These are phyloP conservation scores for Pseudogymnoascus sp. DNA, from an alignment of 2,329 filamentous ascomycete species.

Conservation along the genomic window DNA sequence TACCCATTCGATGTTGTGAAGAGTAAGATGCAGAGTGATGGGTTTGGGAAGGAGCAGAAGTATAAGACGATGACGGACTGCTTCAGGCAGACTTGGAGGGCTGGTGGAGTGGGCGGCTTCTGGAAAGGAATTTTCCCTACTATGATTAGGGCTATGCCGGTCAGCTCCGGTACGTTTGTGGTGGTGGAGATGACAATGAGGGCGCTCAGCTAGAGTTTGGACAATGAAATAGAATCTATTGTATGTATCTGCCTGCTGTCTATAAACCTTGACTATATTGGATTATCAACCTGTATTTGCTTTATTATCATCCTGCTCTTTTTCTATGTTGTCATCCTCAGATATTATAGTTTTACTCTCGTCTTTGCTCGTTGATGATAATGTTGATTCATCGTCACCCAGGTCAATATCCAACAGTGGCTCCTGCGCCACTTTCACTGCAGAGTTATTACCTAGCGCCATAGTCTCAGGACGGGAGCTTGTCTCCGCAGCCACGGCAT, in stretches of 20 bases:
- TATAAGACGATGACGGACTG: constrained; percentile 83
- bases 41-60: constrained; percentile 63
- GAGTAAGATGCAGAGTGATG: constrained; percentile 99
- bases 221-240: background rate
- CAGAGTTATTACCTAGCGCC: background rate
- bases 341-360: background rate
- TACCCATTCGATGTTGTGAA: constrained; percentile 98
- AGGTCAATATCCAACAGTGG: background rate
- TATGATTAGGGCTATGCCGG: constrained; percentile 88
- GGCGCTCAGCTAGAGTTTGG: constrained; percentile 27
- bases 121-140: constrained; percentile 94
- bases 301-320: background rate
- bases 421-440: background rate
- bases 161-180: constrained; percentile 95
- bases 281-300: background rate
- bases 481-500: background rate
- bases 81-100: constrained; percentile 73
- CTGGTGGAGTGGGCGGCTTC: constrained; percentile 75
- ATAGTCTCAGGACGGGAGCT: background rate
- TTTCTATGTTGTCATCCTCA: background rate
- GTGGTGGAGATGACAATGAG: constrained; percentile 65
- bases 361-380: background rate
- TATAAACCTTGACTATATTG: background rate
- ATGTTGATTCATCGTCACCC: background rate
- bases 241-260: background rate